Conservation (phyloP, 2,329 filamentous ascomycete genomes). For the Fusarium nodosum region DNA sequence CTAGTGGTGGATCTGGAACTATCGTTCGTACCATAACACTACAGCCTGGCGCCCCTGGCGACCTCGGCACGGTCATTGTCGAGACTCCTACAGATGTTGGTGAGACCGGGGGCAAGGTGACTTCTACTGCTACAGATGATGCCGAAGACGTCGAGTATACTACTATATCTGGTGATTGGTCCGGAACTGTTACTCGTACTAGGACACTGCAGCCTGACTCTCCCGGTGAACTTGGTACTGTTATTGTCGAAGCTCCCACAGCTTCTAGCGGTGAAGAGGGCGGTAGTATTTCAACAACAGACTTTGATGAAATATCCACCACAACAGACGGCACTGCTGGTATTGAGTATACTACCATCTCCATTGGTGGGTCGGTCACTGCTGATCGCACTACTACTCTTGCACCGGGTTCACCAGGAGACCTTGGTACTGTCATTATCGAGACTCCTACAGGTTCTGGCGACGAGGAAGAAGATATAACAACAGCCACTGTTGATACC, state of each 20-base stretch:
- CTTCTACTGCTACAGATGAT: background rate
- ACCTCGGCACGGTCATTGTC: conserved; percentile 2
- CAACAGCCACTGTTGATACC: background rate
- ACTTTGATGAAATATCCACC: background rate
- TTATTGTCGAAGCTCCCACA: conserved; percentile 3
- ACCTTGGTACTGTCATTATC: conserved; percentile 5
- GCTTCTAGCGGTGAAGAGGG: too few relatives aligned
- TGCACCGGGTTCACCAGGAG: background rate
- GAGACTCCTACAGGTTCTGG: background rate
- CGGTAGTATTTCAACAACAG: too few relatives aligned
- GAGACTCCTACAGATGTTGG: background rate
- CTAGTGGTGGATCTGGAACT: conserved; percentile 3
- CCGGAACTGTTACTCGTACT: conserved; percentile 1
- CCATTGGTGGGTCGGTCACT: background rate
- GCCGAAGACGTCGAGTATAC: background rate
- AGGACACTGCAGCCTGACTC: background rate
- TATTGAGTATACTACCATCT: background rate
- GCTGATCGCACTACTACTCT: conserved; percentile 1
- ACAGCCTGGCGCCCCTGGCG: background rate
- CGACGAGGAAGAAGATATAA: background rate
- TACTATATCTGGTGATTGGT: background rate
- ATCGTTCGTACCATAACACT: background rate
- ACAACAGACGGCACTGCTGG: background rate
- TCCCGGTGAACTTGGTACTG: background rate
- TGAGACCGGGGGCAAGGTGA: background rate